Conservation (phyloP, 1,284 basidiomycete genomes). For the Rhodotorula mucilaginosa region DNA sequence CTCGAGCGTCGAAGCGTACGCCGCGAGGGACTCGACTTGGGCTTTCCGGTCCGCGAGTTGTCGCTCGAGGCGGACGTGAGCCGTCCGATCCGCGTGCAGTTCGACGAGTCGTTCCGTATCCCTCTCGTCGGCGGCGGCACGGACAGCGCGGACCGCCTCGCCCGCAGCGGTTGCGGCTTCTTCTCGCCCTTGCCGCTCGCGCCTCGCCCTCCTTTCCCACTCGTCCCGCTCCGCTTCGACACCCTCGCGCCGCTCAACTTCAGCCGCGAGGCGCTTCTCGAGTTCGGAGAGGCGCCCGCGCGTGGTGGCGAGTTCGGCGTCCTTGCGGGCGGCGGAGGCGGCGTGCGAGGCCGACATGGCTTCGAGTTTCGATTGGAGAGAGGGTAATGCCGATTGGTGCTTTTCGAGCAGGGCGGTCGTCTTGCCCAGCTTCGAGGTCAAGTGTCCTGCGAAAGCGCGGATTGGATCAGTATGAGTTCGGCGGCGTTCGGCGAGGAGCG, state of each 20-base stretch:
- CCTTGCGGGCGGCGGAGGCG: slow-evolving; percentile 28
- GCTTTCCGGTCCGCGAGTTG: slow-evolving; percentile 21
- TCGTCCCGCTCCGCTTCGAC: neutral
- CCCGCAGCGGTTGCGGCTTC: slow-evolving; percentile 1
- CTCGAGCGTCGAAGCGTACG: slow-evolving; percentile 20
- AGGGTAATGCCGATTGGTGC: slow-evolving; percentile 29
- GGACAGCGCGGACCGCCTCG: neutral
- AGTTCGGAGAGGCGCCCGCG: neutral
- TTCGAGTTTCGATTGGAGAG: slow-evolving; percentile 30
- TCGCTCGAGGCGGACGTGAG: neutral
- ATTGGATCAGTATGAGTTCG: slow-evolving; percentile 2
- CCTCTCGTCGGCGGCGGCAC: neutral
- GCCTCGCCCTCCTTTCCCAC: slow-evolving; percentile 8
- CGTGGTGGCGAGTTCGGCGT: slow-evolving; percentile 21
- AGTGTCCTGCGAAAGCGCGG: slow-evolving; percentile 7
- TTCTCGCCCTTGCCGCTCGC: neutral
- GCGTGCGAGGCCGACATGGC: slow-evolving; percentile 27
- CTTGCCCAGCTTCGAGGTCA: slow-evolving; percentile 25
- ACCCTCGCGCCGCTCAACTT: neutral
- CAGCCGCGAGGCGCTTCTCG: neutral
- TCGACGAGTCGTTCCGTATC: neutral
- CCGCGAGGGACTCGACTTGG: slow-evolving; percentile 17
- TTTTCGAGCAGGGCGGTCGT: slow-evolving; percentile 28
- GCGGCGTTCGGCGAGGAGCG: too few relatives aligned
- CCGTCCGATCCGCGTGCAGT: neutral